Base-by-base conservation (phyloP, 495 filamentous ascomycete species). In the Cryomyces minteri region DNA sequence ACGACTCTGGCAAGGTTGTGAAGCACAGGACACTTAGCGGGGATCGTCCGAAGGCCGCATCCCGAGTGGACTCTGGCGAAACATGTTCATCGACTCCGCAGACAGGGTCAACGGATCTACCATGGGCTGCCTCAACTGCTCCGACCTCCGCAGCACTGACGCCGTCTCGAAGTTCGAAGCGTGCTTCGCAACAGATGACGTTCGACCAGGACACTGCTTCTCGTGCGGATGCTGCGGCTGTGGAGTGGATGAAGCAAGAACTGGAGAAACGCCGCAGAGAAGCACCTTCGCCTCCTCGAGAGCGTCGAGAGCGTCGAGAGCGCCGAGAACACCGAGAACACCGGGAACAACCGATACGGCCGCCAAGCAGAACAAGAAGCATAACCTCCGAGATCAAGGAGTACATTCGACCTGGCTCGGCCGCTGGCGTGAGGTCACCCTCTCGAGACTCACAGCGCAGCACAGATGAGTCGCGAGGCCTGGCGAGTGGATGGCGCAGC, bases 211-310 rank as follows among this genome's bases (percentile, higher is more conserved):
- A 42, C 28, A 46, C 55, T 8, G 48, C 45, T 32, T 43, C 44
- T 18, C 43, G 41, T 43, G 40, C 58, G n/a, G 52, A 58, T 32
- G 43, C 51, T 4, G 48, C 48, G 4, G 53, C 53, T 41, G 46
- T 50, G 7, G 57, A 60, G 37, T 61, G 60, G 60, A 60, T 61
- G 55, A 49, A 48, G 12, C 43, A 51, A 6, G 55, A 61, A 40
- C 25, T 57, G 12, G 60, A 60, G 44, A 63, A 50, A 47, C 38
- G 53, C 45, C 50, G 55, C 43, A 32, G 46, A 50, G 36, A 44
- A 49, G 38, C 14, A 40, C 10, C 30, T 28, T 31, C 47, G 45
- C 25, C 18, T 38, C 6, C 31, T 32, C 9, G 45, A 31, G 9
- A 37, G 34, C 34, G 12, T 9, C 8, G 34, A 9, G 8, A 37